A percentile compares a stretch with the other conserved stretches of the same genome.
Evolutionary conservation across 1,284 basidiomycete species (phyloP).

Genomic region (Cryptococcus sp.): DNA sequence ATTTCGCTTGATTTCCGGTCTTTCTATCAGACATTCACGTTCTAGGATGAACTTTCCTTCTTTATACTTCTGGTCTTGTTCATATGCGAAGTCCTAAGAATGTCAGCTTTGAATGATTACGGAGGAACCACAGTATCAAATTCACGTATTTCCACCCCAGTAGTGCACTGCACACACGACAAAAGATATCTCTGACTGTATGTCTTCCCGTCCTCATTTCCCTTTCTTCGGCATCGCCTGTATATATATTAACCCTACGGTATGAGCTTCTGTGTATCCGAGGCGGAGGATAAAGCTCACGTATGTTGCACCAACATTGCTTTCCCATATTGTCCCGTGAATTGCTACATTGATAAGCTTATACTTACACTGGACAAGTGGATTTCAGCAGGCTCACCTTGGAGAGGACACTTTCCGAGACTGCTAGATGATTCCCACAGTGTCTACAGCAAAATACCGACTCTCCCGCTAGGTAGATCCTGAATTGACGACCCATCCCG

Average conservation of each 20-base stretch:
- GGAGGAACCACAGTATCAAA: slow-evolving; percentile 14
- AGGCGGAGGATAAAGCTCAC: too few species aligned
- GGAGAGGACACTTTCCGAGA: slow-evolving; percentile 86
- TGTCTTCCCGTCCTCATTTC: slow-evolving; percentile 97
- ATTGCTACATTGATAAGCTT: slow-evolving; percentile 56
- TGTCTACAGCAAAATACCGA: slow-evolving; percentile 85
- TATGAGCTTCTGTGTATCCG: too few species aligned
- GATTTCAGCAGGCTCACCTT: slow-evolving; percentile 68
- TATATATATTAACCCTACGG: slow-evolving; percentile 86
- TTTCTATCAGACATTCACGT: slow-evolving; percentile 66
- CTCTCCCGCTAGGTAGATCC: slow-evolving; percentile 78
- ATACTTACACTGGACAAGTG: neutral
- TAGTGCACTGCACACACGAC: slow-evolving; percentile 75
- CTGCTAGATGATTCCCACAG: slow-evolving; percentile 91
- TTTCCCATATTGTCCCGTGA: slow-evolving; percentile 89
- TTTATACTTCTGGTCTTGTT: slow-evolving; percentile 89
- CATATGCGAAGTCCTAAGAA: slow-evolving; percentile 80
- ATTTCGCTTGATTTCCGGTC: slow-evolving; percentile 28
- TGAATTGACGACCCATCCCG: slow-evolving; percentile 48
- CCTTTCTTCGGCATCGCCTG: slow-evolving; percentile 82
- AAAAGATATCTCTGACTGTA: slow-evolving; percentile 91
- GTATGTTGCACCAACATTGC: slow-evolving; percentile 90
- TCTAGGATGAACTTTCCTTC: slow-evolving; percentile 98
- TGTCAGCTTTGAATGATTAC: neutral
- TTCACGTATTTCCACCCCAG: slow-evolving; percentile 98